phyloP scores from a whole-genome alignment of 768 basidiomycete species.

The Rhodotorula kratochvilovae region DNA sequence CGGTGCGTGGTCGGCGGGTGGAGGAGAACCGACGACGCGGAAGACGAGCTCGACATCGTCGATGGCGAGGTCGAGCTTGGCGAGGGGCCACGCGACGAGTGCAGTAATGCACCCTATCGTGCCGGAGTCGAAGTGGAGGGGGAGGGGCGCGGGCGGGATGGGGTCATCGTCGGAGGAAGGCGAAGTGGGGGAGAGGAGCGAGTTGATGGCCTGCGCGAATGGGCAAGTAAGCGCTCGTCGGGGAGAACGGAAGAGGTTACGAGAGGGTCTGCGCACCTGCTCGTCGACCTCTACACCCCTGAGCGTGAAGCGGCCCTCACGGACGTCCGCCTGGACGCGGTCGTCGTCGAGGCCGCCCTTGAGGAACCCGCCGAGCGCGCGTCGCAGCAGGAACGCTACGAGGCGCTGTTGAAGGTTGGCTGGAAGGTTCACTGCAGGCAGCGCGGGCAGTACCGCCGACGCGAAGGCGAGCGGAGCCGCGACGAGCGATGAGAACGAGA shows the following conservation, averaged over 20 bases:
- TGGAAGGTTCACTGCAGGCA: slow-evolving; percentile 2
- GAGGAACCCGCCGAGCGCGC: slow-evolving; percentile 19
- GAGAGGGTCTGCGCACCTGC: neutral
- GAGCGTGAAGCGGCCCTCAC: neutral
- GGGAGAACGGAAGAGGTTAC: neutral
- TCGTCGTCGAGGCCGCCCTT: slow-evolving; percentile 6
- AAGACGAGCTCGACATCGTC: slow-evolving; percentile 44
- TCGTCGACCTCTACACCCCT: neutral
- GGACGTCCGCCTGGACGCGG: slow-evolving; percentile 24
- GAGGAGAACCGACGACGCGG: slow-evolving; percentile 51
- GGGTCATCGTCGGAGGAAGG: slow-evolving; percentile 49
- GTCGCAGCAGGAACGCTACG: slow-evolving; percentile 18
- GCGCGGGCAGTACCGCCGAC: neutral
- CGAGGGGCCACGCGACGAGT: slow-evolving; percentile 58
- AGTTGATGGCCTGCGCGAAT: slow-evolving; percentile 22
- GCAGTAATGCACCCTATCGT: slow-evolving; percentile 69
- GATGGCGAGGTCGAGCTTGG: slow-evolving; percentile 43
- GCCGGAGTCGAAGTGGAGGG: slow-evolving; percentile 70
- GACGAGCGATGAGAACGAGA: neutral
- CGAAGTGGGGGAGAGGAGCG: slow-evolving; percentile 12
- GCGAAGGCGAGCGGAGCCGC: neutral
- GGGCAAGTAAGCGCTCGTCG: neutral
- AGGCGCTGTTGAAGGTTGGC: slow-evolving; percentile 26
- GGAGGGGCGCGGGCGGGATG: slow-evolving; percentile 63
- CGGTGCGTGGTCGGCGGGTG: slow-evolving; percentile 55